A percentile compares a stretch with the other conserved stretches of the same genome.
Evolutionary conservation across 805 yeast species (phyloP).

Genomic region (Vanderwaltozyma yarrowii): DNA sequence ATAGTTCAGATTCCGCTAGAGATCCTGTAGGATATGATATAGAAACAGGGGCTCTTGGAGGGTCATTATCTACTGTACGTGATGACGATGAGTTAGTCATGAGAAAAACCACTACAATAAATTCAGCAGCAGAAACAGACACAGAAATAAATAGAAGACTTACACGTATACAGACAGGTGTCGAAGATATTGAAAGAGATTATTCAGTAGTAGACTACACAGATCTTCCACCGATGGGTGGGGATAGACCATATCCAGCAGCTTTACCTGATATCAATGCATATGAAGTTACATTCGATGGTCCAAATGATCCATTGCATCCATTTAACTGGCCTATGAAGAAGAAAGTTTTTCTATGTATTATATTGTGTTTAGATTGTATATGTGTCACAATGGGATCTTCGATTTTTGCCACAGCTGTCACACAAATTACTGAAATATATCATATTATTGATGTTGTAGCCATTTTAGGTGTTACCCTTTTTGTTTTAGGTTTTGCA

Average conservation of each 20-base stretch:
- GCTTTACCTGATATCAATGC: conserved; percentile 42
- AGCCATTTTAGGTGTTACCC: conserved; percentile 63
- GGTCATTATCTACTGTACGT: background rate
- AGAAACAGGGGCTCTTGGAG: too few relatives aligned
- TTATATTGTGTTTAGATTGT: conserved; percentile 38
- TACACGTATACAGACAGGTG: conserved; percentile 10
- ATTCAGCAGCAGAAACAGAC: conserved; percentile 9
- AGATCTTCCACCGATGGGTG: conserved; percentile 50
- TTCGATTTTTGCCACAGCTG: conserved; percentile 65
- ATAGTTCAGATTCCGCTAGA: too few relatives aligned
- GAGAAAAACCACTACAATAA: conserved; percentile 7
- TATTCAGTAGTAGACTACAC: conserved; percentile 6
- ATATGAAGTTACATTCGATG: conserved; percentile 65
- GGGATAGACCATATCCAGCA: conserved; percentile 54
- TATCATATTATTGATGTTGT: conserved; percentile 58
- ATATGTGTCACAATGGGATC: conserved; percentile 63
- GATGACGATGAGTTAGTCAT: background rate
- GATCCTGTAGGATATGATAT: too few relatives aligned
- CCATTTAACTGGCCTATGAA: conserved; percentile 66
- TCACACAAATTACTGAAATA: conserved; percentile 36
- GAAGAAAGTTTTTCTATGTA: conserved; percentile 38
- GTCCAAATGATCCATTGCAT: conserved; percentile 67
- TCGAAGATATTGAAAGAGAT: conserved; percentile 6
- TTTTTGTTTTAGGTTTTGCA: conserved; percentile 86
- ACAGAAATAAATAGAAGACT: conserved; percentile 7